Percentiles rank a stretch among this genome's conserved stretches.
Evolutionary conservation across 192 early-diverging fungal species (phyloP).

Genomic region (Coemansia furcata): DNA sequence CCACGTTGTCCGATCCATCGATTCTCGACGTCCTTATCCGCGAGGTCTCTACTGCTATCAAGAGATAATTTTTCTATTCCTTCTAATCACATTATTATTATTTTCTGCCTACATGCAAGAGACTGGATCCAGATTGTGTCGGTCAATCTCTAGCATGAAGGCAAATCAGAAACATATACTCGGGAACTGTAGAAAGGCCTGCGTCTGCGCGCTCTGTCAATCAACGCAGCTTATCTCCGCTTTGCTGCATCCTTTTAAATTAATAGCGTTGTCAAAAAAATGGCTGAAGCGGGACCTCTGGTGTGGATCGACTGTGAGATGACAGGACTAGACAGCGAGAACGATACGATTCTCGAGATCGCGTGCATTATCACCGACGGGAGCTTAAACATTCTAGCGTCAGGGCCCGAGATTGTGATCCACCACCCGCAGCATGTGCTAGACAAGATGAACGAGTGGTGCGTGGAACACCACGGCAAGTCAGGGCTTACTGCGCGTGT

Average conservation of each 20-base stretch:
- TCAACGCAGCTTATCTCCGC: neutral
- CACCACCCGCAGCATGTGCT: slow-evolving; percentile 70
- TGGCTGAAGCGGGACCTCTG: slow-evolving; percentile 21
- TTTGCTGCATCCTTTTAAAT: neutral
- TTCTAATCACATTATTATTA: too few relatives aligned
- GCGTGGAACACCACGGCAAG: slow-evolving; percentile 79
- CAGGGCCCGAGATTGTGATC: slow-evolving; percentile 73
- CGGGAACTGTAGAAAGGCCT: neutral
- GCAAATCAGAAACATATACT: neutral
- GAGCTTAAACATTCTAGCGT: slow-evolving; percentile 77
- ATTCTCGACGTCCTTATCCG: slow-evolving; percentile 58
- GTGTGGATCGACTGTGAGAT: slow-evolving; percentile 57
- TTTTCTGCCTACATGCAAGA: neutral
- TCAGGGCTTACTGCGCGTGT: slow-evolving; percentile 80
- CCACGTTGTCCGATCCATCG: slow-evolving; percentile 80
- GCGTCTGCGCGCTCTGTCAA: neutral
- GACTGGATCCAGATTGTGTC: neutral
- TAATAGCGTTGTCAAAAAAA: neutral
- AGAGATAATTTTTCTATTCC: neutral
- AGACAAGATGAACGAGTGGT: slow-evolving; percentile 92
- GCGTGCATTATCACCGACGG: slow-evolving; percentile 86
- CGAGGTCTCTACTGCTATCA: slow-evolving; percentile 33
- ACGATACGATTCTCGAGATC: slow-evolving; percentile 87
- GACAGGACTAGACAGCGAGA: slow-evolving; percentile 52
- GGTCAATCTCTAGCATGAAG: neutral